Percentiles rank a stretch among this genome's conserved stretches.
These are phyloP conservation scores for Stenocarpella maydis DNA, from an alignment of 2,329 filamentous ascomycete species.

Conservation along the genomic window DNA sequence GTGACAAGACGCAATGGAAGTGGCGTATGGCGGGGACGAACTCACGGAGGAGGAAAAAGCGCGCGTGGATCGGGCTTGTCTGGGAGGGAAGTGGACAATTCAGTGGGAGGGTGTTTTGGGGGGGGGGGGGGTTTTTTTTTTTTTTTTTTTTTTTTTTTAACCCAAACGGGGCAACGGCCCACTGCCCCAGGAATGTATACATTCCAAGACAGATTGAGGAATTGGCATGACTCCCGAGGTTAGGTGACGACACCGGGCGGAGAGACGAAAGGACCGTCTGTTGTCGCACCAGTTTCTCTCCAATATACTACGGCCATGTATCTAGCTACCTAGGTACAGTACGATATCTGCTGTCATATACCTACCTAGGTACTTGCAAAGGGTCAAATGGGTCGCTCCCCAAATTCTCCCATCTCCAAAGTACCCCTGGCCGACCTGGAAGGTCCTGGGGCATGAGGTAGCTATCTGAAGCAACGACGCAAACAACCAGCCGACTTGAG, in stretches of 20 bases:
- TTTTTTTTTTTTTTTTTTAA: not conserved
- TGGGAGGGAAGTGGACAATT: conserved; percentile 5
- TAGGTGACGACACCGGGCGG: conserved; percentile 27
- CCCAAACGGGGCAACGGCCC: not conserved
- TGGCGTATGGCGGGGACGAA: not conserved
- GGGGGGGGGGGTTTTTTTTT: not conserved
- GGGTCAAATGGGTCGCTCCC: too few species aligned
- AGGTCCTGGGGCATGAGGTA: too few species aligned
- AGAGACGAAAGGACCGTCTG: conserved; percentile 1
- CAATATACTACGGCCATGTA: too few species aligned
- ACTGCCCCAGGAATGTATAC: not conserved
- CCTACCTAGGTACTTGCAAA: too few species aligned
- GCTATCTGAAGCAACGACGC: not conserved
- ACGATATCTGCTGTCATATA: too few species aligned
- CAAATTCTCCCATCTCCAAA: too few species aligned
- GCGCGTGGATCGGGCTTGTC: conserved; percentile 16
- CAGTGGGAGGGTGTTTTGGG: not conserved
- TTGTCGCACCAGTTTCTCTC: too few species aligned
- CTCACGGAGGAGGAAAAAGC: conserved; percentile 19
- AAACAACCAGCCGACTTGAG: not conserved
- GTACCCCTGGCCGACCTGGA: too few species aligned
- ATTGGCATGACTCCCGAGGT: conserved; percentile 31
- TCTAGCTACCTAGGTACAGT: too few species aligned
- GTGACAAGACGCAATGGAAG: conserved; percentile 20
- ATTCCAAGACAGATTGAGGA: conserved; percentile 23